Conservation (phyloP, 2,329 filamentous ascomycete genomes). For the Colletotrichum aenigma region DNA sequence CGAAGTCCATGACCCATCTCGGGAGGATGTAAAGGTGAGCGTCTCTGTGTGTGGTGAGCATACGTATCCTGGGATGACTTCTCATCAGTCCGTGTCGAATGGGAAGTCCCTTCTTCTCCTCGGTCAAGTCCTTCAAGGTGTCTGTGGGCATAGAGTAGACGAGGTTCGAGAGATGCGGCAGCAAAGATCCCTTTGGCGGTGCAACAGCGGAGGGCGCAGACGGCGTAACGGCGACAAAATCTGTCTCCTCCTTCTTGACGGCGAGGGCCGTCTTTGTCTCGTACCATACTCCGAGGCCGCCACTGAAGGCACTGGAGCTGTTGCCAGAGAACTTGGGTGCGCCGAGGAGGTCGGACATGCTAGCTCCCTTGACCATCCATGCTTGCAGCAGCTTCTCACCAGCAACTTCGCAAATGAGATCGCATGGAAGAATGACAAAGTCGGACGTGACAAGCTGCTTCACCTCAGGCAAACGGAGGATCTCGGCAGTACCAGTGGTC, state of each 20-base stretch:
- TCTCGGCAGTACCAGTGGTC: constrained; percentile 87
- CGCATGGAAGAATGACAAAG: constrained; percentile 91
- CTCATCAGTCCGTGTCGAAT: constrained; percentile 78
- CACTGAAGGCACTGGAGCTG: constrained; percentile 57
- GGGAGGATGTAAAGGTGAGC: constrained; percentile 96
- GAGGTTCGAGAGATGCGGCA: constrained; percentile 74
- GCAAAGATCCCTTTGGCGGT: constrained; percentile 61
- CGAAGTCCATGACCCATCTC: constrained; percentile 86
- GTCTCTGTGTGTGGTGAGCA: constrained; percentile 85
- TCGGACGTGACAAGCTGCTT: constrained; percentile 79
- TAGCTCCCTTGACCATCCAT: constrained; percentile 87
- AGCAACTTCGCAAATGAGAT: constrained; percentile 87
- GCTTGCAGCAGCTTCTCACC: constrained; percentile 84
- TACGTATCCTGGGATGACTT: constrained; percentile 75
- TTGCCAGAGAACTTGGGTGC: constrained; percentile 45
- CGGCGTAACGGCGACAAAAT: constrained; percentile 83
- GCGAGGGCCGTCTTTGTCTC: constrained; percentile 77
- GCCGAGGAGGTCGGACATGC: constrained; percentile 65
- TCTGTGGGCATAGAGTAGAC: constrained; percentile 90
- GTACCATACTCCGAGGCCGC: constrained; percentile 90
- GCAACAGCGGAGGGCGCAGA: constrained; percentile 57
- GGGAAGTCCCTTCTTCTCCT: constrained; percentile 74
- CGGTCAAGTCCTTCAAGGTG: constrained; percentile 82
- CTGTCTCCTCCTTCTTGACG: constrained; percentile 89
- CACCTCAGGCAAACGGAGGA: constrained; percentile 84